A percentile compares a stretch with the other conserved stretches of the same genome.
Conservation (phyloP, 2,329 filamentous ascomycete species). For the Penicillium sclerotiorum region DNA sequence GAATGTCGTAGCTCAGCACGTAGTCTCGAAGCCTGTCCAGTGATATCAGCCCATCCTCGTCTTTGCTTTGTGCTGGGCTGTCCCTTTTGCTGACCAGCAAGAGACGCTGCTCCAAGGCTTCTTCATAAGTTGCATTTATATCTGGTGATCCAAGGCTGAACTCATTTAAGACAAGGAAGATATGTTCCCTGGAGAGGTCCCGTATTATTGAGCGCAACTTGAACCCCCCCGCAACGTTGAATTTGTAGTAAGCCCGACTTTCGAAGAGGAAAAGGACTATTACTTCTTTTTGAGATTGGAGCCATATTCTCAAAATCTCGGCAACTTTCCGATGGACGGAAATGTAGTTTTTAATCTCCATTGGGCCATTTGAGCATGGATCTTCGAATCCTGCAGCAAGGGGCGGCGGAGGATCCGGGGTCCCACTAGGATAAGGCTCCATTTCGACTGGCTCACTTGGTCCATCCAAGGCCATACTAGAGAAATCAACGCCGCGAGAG, state of each 20-base stretch:
- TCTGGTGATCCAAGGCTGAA: neutral
- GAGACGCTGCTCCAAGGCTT: neutral
- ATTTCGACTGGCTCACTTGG: constrained; percentile 4
- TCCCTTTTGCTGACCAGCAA: constrained; percentile 5
- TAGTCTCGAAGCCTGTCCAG: constrained; percentile 8
- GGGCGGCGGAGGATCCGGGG: neutral
- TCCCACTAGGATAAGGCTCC: constrained; percentile 4
- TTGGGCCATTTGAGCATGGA: neutral
- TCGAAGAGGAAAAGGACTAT: constrained; percentile 12
- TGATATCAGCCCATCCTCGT: constrained; percentile 2
- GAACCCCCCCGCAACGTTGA: neutral
- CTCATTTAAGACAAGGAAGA: constrained; percentile 1
- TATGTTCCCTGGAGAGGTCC: constrained; percentile 2
- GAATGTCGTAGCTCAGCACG: constrained; percentile 5
- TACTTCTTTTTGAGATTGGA: neutral
- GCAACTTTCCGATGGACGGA: neutral
- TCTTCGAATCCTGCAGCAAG: constrained; percentile 7
- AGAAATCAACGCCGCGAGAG: neutral
- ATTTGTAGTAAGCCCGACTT: constrained; percentile 10
- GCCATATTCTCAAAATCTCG: constrained; percentile 7
- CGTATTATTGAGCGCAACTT: neutral
- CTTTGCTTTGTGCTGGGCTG: constrained; percentile 1
- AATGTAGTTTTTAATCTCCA: neutral
- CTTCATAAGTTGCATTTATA: neutral
- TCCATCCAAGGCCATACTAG: no score